Evolutionary conservation across 2,329 filamentous ascomycete genomes (phyloP), one percentile per base, ranked within the genome.

Genomic region (Thermothelomyces thermophilus): DNA sequence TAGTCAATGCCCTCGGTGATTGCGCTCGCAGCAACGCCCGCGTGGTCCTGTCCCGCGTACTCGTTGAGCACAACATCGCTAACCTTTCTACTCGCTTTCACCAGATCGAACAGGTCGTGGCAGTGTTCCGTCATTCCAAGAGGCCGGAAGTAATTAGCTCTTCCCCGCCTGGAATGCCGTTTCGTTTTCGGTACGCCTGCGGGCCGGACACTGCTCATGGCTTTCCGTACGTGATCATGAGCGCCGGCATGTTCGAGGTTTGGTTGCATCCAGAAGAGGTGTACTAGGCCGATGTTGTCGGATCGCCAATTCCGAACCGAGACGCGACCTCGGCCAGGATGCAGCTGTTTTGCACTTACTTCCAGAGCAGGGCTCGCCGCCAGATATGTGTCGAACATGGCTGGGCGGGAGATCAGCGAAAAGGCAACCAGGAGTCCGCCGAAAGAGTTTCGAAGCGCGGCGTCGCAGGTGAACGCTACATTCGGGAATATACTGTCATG

Each of bases 341-440:
- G 26, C 56, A 56, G 14, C 34, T 24, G n/a, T 56, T 56, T 20
- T 56, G 52, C 51, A 55, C 52, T n/a, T 37, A 55, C 52, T n/a
- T 37, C 50, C 14, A 63, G 24, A 2, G 56, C 54, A 6, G 59
- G 59, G 28, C 59, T 62, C 3, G 57, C 54, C 5, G 58, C 48
- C 2, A 62, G 40, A 28, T 56, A 62, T 5, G 61, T 61, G 17
- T 62, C 60, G n/a, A 62, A 60, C 36, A 62, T 35, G 17, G 53
- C 52, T 7, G 60, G 59, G 13, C 50, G 44, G 1, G 50, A 40
- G 14, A 60, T 52, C 8, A 63, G 45, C 13, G 58, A 54, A 28
- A 57, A 60, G 0, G 58, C 41, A 28, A 56, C 58, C 40, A 63
- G 59, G 9, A 59, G 34, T 1, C 59, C 60, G 1, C 60, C 61